phyloP scores from a whole-genome alignment of 2,329 filamentous ascomycete species.

The Botrytis fragariae region DNA sequence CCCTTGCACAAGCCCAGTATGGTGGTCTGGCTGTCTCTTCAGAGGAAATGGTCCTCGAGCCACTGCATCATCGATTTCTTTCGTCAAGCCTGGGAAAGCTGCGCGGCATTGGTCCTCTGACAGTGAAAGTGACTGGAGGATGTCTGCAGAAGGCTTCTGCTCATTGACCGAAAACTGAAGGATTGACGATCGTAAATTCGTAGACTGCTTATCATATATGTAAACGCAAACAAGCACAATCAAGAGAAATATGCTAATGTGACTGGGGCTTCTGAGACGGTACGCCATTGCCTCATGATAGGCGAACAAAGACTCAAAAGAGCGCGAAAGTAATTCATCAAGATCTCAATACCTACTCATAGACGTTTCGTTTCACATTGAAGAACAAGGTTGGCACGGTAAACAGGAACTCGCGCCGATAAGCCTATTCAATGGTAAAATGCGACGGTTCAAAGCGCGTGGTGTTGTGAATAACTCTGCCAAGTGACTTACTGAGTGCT shows the following conservation, averaged over 20 bases:
- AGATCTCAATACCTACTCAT: not conserved
- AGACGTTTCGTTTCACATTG: slow-evolving; percentile 9
- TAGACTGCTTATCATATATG: not conserved
- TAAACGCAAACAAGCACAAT: not conserved
- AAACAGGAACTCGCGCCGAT: slow-evolving; percentile 17
- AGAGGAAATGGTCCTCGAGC: slow-evolving; percentile 47
- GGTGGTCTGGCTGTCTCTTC: slow-evolving; percentile 38
- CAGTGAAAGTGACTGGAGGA: slow-evolving; percentile 34
- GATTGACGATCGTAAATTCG: not conserved
- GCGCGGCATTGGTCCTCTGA: slow-evolving; percentile 44
- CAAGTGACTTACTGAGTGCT: not conserved
- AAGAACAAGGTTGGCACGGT: slow-evolving; percentile 10
- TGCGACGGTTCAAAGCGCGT: not conserved
- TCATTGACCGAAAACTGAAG: not conserved
- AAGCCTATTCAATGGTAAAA: slow-evolving; percentile 6
- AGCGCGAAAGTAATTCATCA: not conserved
- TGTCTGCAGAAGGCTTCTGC: not conserved
- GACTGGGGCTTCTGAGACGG: not conserved
- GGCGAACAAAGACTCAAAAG: not conserved
- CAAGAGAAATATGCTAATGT: not conserved
- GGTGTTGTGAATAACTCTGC: not conserved
- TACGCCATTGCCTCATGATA: slow-evolving; percentile 2
- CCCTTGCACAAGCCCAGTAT: slow-evolving; percentile 43
- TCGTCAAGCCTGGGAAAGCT: slow-evolving; percentile 48
- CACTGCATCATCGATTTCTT: slow-evolving; percentile 47